Base-by-base conservation (phyloP, 2,329 filamentous ascomycete genomes). In the Drechslerella stenobrocha region DNA sequence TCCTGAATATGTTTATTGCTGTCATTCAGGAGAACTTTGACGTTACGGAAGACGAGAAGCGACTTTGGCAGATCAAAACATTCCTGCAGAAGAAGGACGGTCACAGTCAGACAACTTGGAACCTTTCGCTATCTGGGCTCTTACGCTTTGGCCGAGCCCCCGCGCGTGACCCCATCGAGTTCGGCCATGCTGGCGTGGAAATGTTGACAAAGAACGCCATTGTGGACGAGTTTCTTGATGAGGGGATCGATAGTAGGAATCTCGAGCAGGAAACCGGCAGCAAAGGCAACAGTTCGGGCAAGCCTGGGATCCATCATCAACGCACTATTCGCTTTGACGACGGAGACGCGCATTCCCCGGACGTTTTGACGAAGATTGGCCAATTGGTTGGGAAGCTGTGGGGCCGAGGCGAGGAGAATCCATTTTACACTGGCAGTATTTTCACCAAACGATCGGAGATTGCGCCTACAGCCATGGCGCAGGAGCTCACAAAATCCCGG, bases 1-100 rank as follows among this genome's bases (percentile, higher is more conserved):
- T 97, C 69, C 79, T 98, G 79, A 98, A 97, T 75, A 98, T 98
- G 93, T 98, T 98, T 80, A 97, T 98, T 88, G 93, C 93, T 81
- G 93, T 98, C 78, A 98, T 98, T 71, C 93, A 98, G 76, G 93
- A 98, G 75, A 98, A 96, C 74, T 98, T 98, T 75, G 93, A 98
- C 77, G 90, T 98, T 23, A 95, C 91, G 2, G 93, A 98, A 76
- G 95, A 98, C 75, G 91, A 97, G 76, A 98, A 98, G 78, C 90
- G 95, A 18, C 78, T 97, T 69, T 90, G 97, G 75, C 95, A 98
- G 77, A 91, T 98, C 67, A 92, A 91, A 74, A 89, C 92, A 1
- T 98, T 97, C 73, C 79, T 98, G 44, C 89, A 95, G 74, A 86
- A 91, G 72, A 95, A 92, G 75, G 91, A 97, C 11, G 80, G 96